Percentiles rank a stretch among this genome's conserved stretches.
Evolutionary conservation across 495 filamentous ascomycete genomes (phyloP).

Genomic region (Aspergillus diversus): DNA sequence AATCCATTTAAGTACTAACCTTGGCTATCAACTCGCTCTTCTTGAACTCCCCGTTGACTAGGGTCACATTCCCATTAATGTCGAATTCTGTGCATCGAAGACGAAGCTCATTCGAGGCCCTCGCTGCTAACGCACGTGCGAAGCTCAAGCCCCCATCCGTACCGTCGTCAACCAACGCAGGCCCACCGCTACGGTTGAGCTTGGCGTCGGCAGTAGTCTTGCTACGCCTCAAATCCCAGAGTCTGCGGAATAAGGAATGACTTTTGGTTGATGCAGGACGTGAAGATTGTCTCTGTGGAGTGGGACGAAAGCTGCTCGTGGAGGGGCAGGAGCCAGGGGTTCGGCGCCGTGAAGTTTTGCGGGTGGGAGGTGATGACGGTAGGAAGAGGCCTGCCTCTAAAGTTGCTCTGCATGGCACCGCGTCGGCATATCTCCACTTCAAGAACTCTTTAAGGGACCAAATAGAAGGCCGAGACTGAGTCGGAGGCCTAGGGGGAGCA

Average conservation of each 20-base stretch:
- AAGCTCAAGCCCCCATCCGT: constrained; percentile 48
- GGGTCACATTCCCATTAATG: constrained; percentile 88
- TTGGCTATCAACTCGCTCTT: constrained; percentile 96
- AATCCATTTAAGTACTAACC: constrained; percentile 54
- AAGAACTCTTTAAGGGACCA: constrained; percentile 26
- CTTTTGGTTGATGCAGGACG: constrained; percentile 48
- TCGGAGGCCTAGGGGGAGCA: constrained; percentile 12
- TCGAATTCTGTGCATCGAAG: constrained; percentile 95
- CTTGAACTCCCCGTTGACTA: constrained; percentile 94
- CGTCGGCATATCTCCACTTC: constrained; percentile 29
- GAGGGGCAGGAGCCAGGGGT: not conserved
- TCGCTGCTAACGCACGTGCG: constrained; percentile 65
- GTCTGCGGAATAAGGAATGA: constrained; percentile 57
- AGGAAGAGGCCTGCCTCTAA: constrained; percentile 18
- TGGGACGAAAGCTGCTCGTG: not conserved
- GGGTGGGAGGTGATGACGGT: constrained; percentile 9
- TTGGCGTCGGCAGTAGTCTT: constrained; percentile 33
- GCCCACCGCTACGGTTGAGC: constrained; percentile 20
- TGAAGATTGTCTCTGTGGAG: constrained; percentile 15
- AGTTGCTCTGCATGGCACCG: constrained; percentile 19
- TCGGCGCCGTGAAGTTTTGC: constrained; percentile 22
- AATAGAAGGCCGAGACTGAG: constrained; percentile 11
- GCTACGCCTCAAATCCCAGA: constrained; percentile 53
- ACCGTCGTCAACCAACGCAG: constrained; percentile 42
- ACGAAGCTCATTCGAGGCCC: constrained; percentile 76